Conservation (phyloP, 768 basidiomycete genomes). For the Kwoniella heveanensis region DNA sequence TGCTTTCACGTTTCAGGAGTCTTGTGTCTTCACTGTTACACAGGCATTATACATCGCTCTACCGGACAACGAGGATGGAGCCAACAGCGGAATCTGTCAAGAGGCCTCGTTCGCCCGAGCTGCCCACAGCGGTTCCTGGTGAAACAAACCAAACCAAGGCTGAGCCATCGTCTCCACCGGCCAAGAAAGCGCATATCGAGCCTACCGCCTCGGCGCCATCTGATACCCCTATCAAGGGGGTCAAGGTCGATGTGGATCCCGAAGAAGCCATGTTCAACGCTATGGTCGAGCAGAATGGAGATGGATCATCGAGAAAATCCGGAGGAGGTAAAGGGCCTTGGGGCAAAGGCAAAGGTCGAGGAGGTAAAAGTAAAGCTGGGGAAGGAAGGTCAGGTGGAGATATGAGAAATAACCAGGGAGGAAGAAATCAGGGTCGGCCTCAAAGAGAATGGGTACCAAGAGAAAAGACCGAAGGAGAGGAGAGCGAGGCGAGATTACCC, state of each 20-base stretch:
- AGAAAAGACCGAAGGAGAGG: constrained; percentile 21
- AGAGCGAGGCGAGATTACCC: constrained; percentile 34
- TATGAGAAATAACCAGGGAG: constrained; percentile 5
- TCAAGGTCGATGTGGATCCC: constrained; percentile 9
- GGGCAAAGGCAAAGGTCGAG: constrained; percentile 7
- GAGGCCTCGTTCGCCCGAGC: constrained; percentile 12
- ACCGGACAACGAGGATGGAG: constrained; percentile 3
- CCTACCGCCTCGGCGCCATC: constrained; percentile 13
- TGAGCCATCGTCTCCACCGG: constrained; percentile 5
- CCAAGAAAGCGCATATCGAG: constrained; percentile 21
- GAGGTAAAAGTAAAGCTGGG: constrained; percentile 21
- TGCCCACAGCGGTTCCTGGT: background rate
- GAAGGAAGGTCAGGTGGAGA: background rate
- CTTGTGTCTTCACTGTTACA: background rate
- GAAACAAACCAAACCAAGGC: background rate
- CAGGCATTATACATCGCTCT: background rate
- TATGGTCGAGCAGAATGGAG: background rate
- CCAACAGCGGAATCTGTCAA: constrained; percentile 12
- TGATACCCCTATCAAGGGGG: constrained; percentile 1
- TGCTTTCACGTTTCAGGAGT: constrained; percentile 9
- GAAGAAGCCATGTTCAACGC: constrained; percentile 26
- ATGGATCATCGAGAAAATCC: constrained; percentile 2
- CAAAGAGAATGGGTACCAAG: constrained; percentile 13
- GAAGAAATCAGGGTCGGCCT: background rate
- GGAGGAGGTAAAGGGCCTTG: constrained; percentile 14